A percentile compares a stretch with the other conserved stretches of the same genome.
Conservation (phyloP, 1,284 basidiomycete species). For the Meripilus lineatus region DNA sequence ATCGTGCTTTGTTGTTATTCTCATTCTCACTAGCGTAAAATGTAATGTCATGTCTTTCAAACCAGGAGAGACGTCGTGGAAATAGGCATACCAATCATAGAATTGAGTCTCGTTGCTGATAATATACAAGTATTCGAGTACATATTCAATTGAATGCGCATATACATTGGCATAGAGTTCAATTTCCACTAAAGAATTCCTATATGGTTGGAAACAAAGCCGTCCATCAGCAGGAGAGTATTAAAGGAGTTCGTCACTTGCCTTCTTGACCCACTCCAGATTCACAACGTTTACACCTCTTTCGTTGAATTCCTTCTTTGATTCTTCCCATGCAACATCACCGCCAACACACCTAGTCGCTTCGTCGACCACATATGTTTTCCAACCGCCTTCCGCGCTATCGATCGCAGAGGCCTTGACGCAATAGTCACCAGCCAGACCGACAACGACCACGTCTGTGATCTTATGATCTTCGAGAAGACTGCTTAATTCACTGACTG, state of each 20-base stretch:
- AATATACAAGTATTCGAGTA: neutral
- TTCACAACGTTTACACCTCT: conserved; percentile 23
- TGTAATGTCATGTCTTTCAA: no score
- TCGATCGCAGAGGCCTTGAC: conserved; percentile 41
- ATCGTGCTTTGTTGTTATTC: no score
- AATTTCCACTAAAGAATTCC: neutral
- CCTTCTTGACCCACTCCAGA: conserved; percentile 20
- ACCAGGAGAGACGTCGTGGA: no score
- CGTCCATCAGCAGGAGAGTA: neutral
- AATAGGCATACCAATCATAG: no score
- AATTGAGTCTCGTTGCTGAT: no score
- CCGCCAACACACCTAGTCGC: conserved; percentile 31
- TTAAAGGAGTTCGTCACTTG: conserved; percentile 12
- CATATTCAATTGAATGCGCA: neutral
- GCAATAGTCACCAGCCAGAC: conserved; percentile 63
- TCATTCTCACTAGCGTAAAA: no score
- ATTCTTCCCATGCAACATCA: conserved; percentile 20
- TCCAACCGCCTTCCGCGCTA: conserved; percentile 37
- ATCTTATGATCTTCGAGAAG: conserved; percentile 33
- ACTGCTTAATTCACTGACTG: conserved; percentile 29
- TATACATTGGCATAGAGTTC: neutral
- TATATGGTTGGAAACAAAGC: neutral
- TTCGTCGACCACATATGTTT: conserved; percentile 33
- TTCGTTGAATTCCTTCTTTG: conserved; percentile 18
- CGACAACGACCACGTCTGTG: conserved; percentile 44